A percentile compares a stretch with the other conserved stretches of the same genome.
phyloP scores from a whole-genome alignment of 192 early-diverging fungal genomes.

The Coemansia sp. region DNA sequence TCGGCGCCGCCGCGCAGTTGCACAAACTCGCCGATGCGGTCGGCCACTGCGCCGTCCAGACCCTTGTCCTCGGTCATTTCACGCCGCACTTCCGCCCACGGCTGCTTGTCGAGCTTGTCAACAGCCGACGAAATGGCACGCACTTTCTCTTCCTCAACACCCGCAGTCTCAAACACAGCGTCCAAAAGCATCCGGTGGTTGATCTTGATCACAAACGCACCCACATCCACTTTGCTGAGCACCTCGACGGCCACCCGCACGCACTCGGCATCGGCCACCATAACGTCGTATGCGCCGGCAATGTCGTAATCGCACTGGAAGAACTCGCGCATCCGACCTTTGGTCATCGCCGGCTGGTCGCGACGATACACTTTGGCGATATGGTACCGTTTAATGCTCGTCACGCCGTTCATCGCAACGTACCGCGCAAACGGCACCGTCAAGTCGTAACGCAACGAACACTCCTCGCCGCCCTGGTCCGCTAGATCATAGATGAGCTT shows the following conservation, averaged over 20 bases:
- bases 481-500: slow-evolving; percentile 97
- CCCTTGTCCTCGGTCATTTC: slow-evolving; percentile 97
- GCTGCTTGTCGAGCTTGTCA: slow-evolving; percentile 96
- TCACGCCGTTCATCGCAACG: slow-evolving; percentile 85
- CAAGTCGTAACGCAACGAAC: slow-evolving; percentile 93
- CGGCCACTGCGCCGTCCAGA: slow-evolving; percentile 72
- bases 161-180: slow-evolving; percentile 95
- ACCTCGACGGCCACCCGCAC: slow-evolving; percentile 80
- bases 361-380: slow-evolving; percentile 98
- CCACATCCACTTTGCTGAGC: slow-evolving; percentile 77
- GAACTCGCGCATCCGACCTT: slow-evolving; percentile 99
- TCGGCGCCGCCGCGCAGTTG: slow-evolving; percentile 75
- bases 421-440: slow-evolving; percentile 98
- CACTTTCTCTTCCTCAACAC: slow-evolving; percentile 85
- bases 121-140: slow-evolving; percentile 94
- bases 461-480: slow-evolving; percentile 96
- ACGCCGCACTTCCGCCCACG: slow-evolving; percentile 90
- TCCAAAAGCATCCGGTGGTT: slow-evolving; percentile 98
- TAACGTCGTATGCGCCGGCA: slow-evolving; percentile 89
- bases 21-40: slow-evolving; percentile 92
- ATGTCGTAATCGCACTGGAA: slow-evolving; percentile 99
- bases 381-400: slow-evolving; percentile 94
- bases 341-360: slow-evolving; percentile 97
- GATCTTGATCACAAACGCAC: slow-evolving; percentile 89
- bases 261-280: slow-evolving; percentile 96